These are phyloP conservation scores for Symbiodinium natans DNA, from an alignment of 73 alveolate species.

Conservation along the genomic window DNA sequence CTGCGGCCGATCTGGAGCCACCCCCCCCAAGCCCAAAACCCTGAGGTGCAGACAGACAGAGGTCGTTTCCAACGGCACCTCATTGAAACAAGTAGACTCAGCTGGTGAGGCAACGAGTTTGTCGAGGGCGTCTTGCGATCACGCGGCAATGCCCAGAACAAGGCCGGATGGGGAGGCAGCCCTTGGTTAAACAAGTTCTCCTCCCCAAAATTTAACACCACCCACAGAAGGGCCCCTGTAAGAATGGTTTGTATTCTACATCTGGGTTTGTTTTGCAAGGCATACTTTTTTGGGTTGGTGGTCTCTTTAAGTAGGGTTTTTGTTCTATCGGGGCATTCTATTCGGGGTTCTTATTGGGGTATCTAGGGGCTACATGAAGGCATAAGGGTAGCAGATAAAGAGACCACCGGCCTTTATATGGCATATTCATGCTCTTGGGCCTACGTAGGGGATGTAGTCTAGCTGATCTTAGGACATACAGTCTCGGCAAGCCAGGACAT, in stretches of 20 bases:
- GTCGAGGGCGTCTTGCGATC: constrained; percentile 77
- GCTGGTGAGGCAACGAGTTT: constrained; percentile 64
- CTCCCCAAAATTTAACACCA: too few relatives aligned
- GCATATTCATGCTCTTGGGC: too few relatives aligned
- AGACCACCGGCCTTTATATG: too few relatives aligned
- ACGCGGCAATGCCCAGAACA: constrained; percentile 56
- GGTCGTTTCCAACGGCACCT: neutral
- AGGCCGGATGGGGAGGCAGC: neutral
- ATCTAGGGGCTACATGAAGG: neutral
- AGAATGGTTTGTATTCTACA: too few relatives aligned
- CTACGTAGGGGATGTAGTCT: too few relatives aligned
- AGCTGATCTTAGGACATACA: too few relatives aligned
- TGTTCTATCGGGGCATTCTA: neutral
- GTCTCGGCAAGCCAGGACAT: too few relatives aligned
- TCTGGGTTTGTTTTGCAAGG: neutral
- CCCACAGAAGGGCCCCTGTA: too few relatives aligned
- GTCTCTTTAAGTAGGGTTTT: neutral
- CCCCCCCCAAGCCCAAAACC: neutral
- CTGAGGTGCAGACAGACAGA: neutral
- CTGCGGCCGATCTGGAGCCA: too few relatives aligned
- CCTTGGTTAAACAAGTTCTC: too few relatives aligned
- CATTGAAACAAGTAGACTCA: too few relatives aligned
- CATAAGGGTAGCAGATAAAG: too few relatives aligned
- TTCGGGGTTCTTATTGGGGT: neutral
- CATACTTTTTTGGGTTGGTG: neutral